Conservation (phyloP, 164 flowering plant species). For the Magnolia kwangsiensis region DNA sequence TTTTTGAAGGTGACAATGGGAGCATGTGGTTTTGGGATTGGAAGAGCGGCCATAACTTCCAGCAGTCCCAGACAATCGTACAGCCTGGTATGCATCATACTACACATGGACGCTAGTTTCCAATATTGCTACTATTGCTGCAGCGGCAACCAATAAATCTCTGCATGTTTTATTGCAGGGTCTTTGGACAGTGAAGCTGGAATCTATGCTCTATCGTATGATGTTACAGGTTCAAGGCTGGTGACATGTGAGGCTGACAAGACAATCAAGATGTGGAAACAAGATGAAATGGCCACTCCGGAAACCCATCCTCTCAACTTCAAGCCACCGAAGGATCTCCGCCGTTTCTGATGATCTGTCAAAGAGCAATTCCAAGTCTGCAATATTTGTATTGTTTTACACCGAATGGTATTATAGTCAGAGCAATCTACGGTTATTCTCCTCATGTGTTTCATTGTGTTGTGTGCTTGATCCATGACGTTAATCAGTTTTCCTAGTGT, state of each 20-base stretch:
- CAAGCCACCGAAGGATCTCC: slow-evolving; percentile 89
- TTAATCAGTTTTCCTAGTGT: too few species aligned
- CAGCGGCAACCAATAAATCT: background rate
- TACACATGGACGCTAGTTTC: background rate
- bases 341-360: slow-evolving; percentile 48
- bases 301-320: slow-evolving; percentile 92
- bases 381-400: background rate
- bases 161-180: slow-evolving; percentile 38
- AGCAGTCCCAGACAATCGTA: slow-evolving; percentile 91
- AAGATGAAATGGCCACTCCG: slow-evolving; percentile 89
- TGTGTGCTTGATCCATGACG: too few species aligned
- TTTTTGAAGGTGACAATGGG: slow-evolving; percentile 83
- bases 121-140: background rate
- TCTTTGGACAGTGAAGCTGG: slow-evolving; percentile 99
- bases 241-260: slow-evolving; percentile 95
- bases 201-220: slow-evolving; percentile 80
- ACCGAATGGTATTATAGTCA: too few species aligned
- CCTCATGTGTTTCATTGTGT: too few species aligned
- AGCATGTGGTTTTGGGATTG: slow-evolving; percentile 99
- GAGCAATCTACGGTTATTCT: too few species aligned
- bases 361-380: background rate
- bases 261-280: slow-evolving; percentile 99
- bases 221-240: slow-evolving; percentile 80
- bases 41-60: slow-evolving; percentile 98
- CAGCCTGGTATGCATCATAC: slow-evolving; percentile 73